Base-by-base conservation (phyloP, 805 yeast species). In the Candida parachauliodes region DNA sequence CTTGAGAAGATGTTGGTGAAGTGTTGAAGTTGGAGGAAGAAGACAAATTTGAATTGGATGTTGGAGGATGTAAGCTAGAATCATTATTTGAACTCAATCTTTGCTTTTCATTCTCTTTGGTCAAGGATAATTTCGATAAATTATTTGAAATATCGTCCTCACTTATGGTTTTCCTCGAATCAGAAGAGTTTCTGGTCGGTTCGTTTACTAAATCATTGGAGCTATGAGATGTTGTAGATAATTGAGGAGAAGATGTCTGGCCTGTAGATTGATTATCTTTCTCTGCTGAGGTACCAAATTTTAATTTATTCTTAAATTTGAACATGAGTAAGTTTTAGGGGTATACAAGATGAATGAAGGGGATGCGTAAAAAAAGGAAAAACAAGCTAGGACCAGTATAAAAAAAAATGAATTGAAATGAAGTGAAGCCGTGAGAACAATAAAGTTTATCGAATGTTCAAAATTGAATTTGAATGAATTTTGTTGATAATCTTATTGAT, bases 241-340 rank as follows among this genome's bases (percentile, higher is more conserved):
- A 17, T 32, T 17, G 23, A 4, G 36, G 23, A 22, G 27, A 23
- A 22, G 15, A 12, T 11, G 27, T 11, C 16, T 21, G 18, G 3
- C n/a, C 7, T 9, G 27, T n/a, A 25, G 31, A 3, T 20, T 29
- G 33, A 12, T 24, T 12, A 16, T 29, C 29, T 32, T 34, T 30
- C 20, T 36, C 39, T 25, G 58, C 43, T 8, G 54, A 48, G 6
- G 15, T 12, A 11, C 63, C 63, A 44, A 59, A 59, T 45, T 55
- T 57, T 48, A 59, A 58, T 36, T 59, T 59, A 44, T 59, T 59
- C 37, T 58, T 59, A 47, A 59, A 57, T 39, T 57, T 59, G 28
- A 59, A 52, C 65, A 59, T 59, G 26, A 28, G n/a, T n/a, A n/a
- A n/a, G n/a, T n/a, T n/a, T n/a, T n/a, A n/a, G n/a, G n/a, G n/a